A percentile compares a stretch with the other conserved stretches of the same genome.
phyloP scores from a whole-genome alignment of 495 filamentous ascomycete species.

The Neurospora sp. region DNA sequence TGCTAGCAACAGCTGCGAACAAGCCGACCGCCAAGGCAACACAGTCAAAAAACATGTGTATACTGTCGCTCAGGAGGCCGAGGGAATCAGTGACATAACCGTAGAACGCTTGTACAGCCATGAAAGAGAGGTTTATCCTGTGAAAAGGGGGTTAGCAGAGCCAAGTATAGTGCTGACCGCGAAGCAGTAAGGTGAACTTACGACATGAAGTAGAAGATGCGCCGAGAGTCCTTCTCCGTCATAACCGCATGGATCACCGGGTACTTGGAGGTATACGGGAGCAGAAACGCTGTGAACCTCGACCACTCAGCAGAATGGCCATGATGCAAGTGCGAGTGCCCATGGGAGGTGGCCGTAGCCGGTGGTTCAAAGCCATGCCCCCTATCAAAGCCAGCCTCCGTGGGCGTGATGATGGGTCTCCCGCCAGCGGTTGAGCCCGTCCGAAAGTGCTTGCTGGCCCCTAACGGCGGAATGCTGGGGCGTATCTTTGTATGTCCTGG shows the following conservation, averaged over 20 bases:
- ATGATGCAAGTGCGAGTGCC: constrained; percentile 20
- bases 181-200: constrained; percentile 28
- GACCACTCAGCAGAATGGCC: constrained; percentile 35
- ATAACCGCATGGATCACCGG: constrained; percentile 78
- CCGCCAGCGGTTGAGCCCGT: constrained; percentile 23
- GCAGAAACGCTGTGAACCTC: constrained; percentile 52
- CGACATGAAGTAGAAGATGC: constrained; percentile 97
- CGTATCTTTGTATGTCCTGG: neutral
- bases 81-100: constrained; percentile 87
- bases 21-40: constrained; percentile 84
- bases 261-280: constrained; percentile 54
- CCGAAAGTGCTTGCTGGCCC: constrained; percentile 16
- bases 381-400: constrained; percentile 14
- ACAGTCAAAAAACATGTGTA: constrained; percentile 99
- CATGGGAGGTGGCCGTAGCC: constrained; percentile 3
- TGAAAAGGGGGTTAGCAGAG: constrained; percentile 6
- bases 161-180: neutral
- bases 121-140: constrained; percentile 90
- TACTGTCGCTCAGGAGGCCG: constrained; percentile 89
- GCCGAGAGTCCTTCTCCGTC: constrained; percentile 82
- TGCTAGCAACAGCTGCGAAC: constrained; percentile 92
- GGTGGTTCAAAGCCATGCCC: constrained; percentile 21
- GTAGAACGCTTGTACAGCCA: constrained; percentile 90
- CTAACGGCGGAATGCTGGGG: constrained; percentile 15
- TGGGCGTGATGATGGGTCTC: constrained; percentile 21